A percentile compares a stretch with the other conserved stretches of the same genome.
Conservation (phyloP, 805 yeast genomes). For the Myxozyma lipomycoides region DNA sequence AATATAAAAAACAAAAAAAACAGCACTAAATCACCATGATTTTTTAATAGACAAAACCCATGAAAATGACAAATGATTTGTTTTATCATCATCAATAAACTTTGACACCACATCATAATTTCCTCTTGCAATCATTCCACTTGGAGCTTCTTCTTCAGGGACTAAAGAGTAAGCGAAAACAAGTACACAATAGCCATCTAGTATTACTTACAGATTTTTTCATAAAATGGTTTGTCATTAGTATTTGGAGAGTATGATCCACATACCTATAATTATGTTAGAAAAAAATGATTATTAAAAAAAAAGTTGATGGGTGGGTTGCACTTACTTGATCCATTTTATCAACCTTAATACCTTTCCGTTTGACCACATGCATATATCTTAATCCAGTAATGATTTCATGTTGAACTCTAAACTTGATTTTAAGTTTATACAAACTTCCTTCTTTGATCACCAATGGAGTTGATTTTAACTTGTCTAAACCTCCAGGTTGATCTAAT, state of each 20-base stretch:
- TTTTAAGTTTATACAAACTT: constrained; percentile 63
- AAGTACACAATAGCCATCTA: not conserved
- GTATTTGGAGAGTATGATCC: constrained; percentile 93
- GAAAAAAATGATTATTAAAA: no score
- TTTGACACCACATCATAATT: constrained; percentile 74
- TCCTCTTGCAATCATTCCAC: constrained; percentile 86
- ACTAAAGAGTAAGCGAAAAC: constrained; percentile 26
- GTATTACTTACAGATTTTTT: constrained; percentile 41
- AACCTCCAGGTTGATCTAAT: constrained; percentile 56
- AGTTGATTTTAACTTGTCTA: constrained; percentile 56
- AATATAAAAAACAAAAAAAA: constrained; percentile 21
- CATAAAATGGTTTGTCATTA: constrained; percentile 70
- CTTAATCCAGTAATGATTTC: constrained; percentile 87
- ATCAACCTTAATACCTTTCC: constrained; percentile 83
- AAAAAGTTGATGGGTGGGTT: not conserved
- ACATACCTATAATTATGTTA: constrained; percentile 37
- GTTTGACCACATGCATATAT: constrained; percentile 78
- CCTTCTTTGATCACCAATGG: constrained; percentile 76
- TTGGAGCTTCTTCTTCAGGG: constrained; percentile 80
- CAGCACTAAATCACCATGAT: constrained; percentile 18
- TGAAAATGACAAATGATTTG: constrained; percentile 65
- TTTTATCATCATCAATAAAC: constrained; percentile 82
- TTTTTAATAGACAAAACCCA: constrained; percentile 86
- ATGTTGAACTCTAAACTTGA: constrained; percentile 80
- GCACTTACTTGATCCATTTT: constrained; percentile 36